Percentiles rank a stretch among this genome's conserved stretches.
Conservation (phyloP, 495 filamentous ascomycete genomes). For the Xeromyces bisporus region DNA sequence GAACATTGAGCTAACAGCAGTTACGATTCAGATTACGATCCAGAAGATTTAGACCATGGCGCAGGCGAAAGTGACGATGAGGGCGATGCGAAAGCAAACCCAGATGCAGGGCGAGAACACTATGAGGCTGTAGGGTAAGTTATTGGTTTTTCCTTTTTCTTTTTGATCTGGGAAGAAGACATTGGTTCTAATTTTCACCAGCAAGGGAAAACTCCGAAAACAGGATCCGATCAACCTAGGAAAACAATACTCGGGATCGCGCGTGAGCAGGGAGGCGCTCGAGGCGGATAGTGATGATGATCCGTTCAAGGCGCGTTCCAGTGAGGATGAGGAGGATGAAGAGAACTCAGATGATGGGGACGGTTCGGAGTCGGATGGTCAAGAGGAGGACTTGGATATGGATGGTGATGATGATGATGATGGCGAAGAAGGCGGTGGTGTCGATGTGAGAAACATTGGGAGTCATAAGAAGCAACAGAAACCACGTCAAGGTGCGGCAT, state of each 20-base stretch:
- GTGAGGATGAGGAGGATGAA: slow-evolving; percentile 30
- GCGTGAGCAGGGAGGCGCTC: slow-evolving; percentile 57
- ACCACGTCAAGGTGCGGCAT: neutral
- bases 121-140: slow-evolving; percentile 65
- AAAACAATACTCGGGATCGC: slow-evolving; percentile 65
- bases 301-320: slow-evolving; percentile 18
- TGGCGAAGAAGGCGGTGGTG: slow-evolving; percentile 19
- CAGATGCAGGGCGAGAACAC: slow-evolving; percentile 53
- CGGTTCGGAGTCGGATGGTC: slow-evolving; percentile 21
- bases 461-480: slow-evolving; percentile 7
- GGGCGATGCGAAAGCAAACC: slow-evolving; percentile 17
- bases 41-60: slow-evolving; percentile 50
- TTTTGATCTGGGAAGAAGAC: neutral
- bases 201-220: slow-evolving; percentile 74
- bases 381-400: neutral
- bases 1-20: slow-evolving; percentile 1
- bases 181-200: slow-evolving; percentile 13
- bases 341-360: slow-evolving; percentile 20
- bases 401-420: slow-evolving; percentile 11
- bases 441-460: slow-evolving; percentile 1
- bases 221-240: slow-evolving; percentile 43
- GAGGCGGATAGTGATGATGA: slow-evolving; percentile 33
- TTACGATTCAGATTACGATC: slow-evolving; percentile 61
- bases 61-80: slow-evolving; percentile 39
- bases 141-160: neutral